These are phyloP conservation scores for Macadamia integrifolia DNA, from an alignment of 164 flowering plant species.

Conservation along the genomic window DNA sequence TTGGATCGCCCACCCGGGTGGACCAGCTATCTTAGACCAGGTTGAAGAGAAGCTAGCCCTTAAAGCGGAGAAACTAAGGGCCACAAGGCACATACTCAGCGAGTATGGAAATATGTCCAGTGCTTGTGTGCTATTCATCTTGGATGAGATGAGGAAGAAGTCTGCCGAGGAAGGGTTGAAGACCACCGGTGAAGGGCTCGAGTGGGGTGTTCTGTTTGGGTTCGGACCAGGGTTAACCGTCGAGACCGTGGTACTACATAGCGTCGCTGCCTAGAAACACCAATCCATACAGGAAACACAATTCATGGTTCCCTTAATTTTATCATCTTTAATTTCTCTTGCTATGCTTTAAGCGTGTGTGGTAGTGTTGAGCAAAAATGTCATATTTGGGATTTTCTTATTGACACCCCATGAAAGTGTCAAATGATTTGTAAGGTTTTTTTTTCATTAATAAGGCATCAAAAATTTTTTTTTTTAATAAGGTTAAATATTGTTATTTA, in stretches of 20 bases:
- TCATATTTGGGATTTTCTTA: no score
- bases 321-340: no score
- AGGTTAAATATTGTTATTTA: no score
- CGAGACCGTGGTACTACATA: conserved; percentile 37
- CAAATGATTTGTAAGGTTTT: no score
- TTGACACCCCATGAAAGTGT: no score
- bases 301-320: no score
- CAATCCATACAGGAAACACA: no score
- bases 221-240: conserved; percentile 43
- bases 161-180: conserved; percentile 16
- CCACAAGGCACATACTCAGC: conserved; percentile 35
- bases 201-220: conserved; percentile 36
- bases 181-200: conserved; percentile 36
- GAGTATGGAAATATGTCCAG: conserved; percentile 37
- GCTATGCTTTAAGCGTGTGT: no score
- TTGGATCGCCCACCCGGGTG: conserved; percentile 46
- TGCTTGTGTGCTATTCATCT: conserved; percentile 29
- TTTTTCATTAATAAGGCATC: no score
- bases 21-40: conserved; percentile 43
- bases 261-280: conserved; percentile 5
- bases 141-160: conserved; percentile 35
- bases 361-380: no score
- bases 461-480: no score
- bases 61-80: conserved; percentile 32
- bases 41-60: conserved; percentile 24